Evolutionary conservation across 805 yeast species (phyloP).

Genomic region (Metschnikowia henanensis): DNA sequence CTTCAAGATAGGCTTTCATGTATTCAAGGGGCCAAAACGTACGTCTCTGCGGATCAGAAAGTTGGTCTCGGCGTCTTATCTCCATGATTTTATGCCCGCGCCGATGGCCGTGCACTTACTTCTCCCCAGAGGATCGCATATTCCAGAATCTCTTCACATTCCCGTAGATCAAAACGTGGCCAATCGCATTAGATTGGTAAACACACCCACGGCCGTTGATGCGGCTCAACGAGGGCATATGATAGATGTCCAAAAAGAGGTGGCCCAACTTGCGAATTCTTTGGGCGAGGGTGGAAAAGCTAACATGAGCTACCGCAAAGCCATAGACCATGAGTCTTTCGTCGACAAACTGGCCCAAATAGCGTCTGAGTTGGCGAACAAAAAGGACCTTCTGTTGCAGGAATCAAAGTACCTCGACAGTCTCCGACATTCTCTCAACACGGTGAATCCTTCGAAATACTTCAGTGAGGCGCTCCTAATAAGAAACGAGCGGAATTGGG

Average conservation of each 20-base stretch:
- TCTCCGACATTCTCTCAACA: constrained; percentile 8
- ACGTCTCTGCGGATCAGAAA: constrained; percentile 26
- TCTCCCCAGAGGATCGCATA: constrained; percentile 19
- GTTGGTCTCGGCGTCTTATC: constrained; percentile 38
- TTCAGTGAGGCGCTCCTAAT: constrained; percentile 41
- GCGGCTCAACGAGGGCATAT: constrained; percentile 1
- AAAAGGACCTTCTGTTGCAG: constrained; percentile 5
- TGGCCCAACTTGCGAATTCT: constrained; percentile 21
- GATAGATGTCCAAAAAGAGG: constrained; percentile 14
- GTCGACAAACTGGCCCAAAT: constrained; percentile 22
- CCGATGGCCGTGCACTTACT: constrained; percentile 35
- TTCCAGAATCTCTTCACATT: constrained; percentile 1
- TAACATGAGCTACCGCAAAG: constrained; percentile 25
- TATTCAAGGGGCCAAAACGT: constrained; percentile 34
- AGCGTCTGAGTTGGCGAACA: constrained; percentile 16
- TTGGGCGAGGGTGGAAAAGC: neutral
- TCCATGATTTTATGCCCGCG: constrained; percentile 42
- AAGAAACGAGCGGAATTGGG: constrained; percentile 9
- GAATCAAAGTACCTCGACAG: constrained; percentile 17
- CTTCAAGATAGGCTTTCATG: constrained; percentile 38
- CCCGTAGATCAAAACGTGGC: constrained; percentile 5
- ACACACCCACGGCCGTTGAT: constrained; percentile 6
- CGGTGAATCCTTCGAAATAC: constrained; percentile 29
- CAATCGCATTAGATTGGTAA: constrained; percentile 8
- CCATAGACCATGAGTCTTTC: constrained; percentile 28